Base-by-base conservation (phyloP, 495 filamentous ascomycete species). In the Aspergillus egyptiacus region DNA sequence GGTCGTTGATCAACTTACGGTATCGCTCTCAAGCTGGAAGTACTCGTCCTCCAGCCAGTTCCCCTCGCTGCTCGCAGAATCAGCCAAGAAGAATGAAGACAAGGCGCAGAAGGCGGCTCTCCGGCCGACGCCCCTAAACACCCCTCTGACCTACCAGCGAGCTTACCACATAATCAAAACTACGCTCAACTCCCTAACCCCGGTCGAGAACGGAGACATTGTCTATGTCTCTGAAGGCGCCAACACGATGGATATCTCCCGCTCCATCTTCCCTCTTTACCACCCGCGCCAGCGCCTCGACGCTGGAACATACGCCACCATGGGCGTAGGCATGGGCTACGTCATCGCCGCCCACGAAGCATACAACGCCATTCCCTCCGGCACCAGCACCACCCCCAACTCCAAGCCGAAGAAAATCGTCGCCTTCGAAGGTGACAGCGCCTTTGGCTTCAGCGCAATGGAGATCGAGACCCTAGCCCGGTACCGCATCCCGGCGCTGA, bases 261-360 rank as follows among this genome's bases (percentile, higher is more conserved):
- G 81, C n/a, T 72, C 71, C 19, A 71, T 77, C 51, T 83, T 85
- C 63, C 68, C 73, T 0, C 67, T 84, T 9, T 63, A 76, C 14
- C 65, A 79, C 42, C 81, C 82, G 6, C 74, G 82, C 24, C 72
- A 78, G 2, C 74, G 81, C 2, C 73, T 84, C 20, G 81, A 84
- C 51, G 81, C 81, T 6, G 81, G 82, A 10, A 82, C 81, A 0
- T 75, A 83, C 51, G 81, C 82, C 0, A 84, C 81, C 1, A 85
- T 85, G 82, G 82, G 82, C n/a, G 74, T 83, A 0, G 81, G 82
- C 0, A 65, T 84, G 30, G 81, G 80, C 5, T 84, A 84, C 48
- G 76, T 80, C 7, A 76, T 84, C 33, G 81, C 81, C 1, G 80
- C 82, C 0, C 71, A 79, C 42, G 74, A 70, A 27, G 81, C 82